Evolutionary conservation across 2,329 filamentous ascomycete species (phyloP).

Genomic region (Monilinia fructicola): DNA sequence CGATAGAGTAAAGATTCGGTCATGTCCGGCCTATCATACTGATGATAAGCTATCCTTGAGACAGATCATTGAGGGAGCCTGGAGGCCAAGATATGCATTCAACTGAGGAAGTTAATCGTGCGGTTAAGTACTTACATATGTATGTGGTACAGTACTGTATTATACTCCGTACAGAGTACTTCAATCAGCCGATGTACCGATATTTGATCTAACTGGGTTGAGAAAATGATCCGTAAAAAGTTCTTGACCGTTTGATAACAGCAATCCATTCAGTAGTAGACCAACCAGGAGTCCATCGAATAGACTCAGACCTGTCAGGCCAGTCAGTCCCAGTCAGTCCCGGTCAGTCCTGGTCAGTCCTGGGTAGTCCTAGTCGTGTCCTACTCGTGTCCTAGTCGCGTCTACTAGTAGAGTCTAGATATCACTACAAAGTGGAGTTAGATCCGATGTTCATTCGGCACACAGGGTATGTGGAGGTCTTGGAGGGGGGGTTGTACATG

Average conservation of each 20-base stretch:
- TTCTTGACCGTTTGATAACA: background rate
- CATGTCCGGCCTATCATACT: background rate
- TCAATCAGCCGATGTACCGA: background rate
- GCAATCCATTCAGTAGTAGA: too few relatives aligned
- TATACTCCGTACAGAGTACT: too few relatives aligned
- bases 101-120: background rate
- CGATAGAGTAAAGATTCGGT: constrained; percentile 5
- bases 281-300: too few relatives aligned
- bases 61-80: background rate
- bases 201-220: constrained; percentile 1
- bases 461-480: too few relatives aligned
- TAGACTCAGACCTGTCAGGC: background rate
- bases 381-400: too few relatives aligned
- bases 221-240: background rate
- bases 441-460: too few relatives aligned
- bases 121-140: background rate
- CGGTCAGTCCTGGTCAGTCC: too few relatives aligned
- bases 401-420: background rate
- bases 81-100: background rate
- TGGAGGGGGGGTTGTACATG: too few relatives aligned
- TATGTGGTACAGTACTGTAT: too few relatives aligned
- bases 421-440: background rate
- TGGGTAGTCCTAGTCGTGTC: too few relatives aligned
- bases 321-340: too few relatives aligned
- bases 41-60: constrained; percentile 6